These are phyloP conservation scores for Biscogniauxia marginata DNA, from an alignment of 2,329 filamentous ascomycete genomes.

Conservation along the genomic window DNA sequence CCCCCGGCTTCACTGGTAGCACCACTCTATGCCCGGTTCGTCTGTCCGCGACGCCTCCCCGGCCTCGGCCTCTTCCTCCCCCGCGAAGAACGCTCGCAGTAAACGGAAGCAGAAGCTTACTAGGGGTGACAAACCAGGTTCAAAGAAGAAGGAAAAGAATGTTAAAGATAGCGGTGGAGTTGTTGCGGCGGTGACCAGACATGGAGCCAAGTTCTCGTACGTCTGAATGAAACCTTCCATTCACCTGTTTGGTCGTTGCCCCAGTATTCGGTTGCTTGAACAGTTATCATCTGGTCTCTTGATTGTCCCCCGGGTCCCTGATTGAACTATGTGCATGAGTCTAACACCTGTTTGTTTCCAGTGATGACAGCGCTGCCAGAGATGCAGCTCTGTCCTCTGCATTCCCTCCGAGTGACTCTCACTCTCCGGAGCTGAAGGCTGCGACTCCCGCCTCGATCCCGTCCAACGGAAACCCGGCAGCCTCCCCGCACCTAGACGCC, in stretches of 20 bases:
- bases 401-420: conserved; percentile 20
- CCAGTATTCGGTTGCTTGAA: background rate
- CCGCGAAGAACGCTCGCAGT: conserved; percentile 26
- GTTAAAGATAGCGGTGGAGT: conserved; percentile 35
- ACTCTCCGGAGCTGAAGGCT: conserved; percentile 33
- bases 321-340: conserved; percentile 1
- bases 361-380: conserved; percentile 22
- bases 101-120: conserved; percentile 34
- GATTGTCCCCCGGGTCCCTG: background rate
- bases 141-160: conserved; percentile 38
- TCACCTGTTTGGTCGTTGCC: conserved; percentile 18
- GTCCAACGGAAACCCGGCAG: conserved; percentile 23
- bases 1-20: conserved; percentile 27
- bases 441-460: conserved; percentile 31
- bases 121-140: conserved; percentile 29
- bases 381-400: conserved; percentile 26
- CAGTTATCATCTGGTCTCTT: conserved; percentile 24
- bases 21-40: conserved; percentile 37
- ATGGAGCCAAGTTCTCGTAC: conserved; percentile 35
- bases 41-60: conserved; percentile 32
- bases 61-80: conserved; percentile 27
- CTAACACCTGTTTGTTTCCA: conserved; percentile 14
- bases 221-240: conserved; percentile 14
- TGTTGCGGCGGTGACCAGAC: conserved; percentile 36
- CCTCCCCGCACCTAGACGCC: conserved; percentile 31